Evolutionary conservation across 2,329 filamentous ascomycete genomes (phyloP), one percentile per base, ranked within the genome.

Genomic region (Fusarium concolor): DNA sequence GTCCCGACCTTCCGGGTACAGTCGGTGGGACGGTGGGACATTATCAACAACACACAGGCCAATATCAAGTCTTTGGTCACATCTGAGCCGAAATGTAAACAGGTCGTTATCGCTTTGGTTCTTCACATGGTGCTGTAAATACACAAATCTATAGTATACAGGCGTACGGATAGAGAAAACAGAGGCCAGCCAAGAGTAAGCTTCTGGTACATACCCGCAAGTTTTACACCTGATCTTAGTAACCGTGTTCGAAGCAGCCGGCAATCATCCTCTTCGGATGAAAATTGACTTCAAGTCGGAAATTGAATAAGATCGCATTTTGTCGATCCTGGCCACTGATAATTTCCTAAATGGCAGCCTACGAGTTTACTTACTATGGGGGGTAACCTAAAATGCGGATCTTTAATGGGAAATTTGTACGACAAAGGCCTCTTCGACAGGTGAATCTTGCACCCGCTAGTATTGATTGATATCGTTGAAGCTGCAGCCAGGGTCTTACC

Each of bases 1-100:
- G 26, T 45, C 28, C 52, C 61, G 24, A 43, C 43, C 31, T 49
- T 50, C 39, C 41, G 44, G 22, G 22, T 29, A 44, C 46, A 60
- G 31, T 42, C 38, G 35, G 44, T 60, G 44, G 37, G 35, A 51
- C 18, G 35, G 47, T 51, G 47, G 37, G 37, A 67, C 44, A 42
- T 15, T 29, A 17, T 38, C 24, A 35, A 47, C 57, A 43, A 53
- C 44, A 46, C 17, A 20, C 46, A 38, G 33, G 38, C 24, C 41
- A 42, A 56, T 31, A 61, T 43, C 18, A 35, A 49, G 33, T 20
- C 29, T 47, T 33, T 22, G 41, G 18, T 43, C 39, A 47, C 38
- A 47, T 35, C 17, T 44, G 26, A 42, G 43, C 45, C 22, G 63
- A 47, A 41, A 24, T 33, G 24, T 38, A 14, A n/a, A 24, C 33